Base-by-base conservation (phyloP, 306 rosid species). In the Luffa acutangula region DNA sequence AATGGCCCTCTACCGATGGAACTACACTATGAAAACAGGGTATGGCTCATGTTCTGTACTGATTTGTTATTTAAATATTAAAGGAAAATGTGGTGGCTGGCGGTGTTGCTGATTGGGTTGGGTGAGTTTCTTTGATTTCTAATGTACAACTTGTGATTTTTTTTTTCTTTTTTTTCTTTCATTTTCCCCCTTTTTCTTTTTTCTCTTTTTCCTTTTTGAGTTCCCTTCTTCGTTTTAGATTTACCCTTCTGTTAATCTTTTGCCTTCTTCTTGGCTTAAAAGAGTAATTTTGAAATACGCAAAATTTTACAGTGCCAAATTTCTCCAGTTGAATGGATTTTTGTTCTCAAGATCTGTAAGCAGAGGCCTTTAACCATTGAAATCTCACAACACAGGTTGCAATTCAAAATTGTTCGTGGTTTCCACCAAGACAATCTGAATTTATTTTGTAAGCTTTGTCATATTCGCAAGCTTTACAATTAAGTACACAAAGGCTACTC, bases 61-160 rank as follows among this genome's bases (percentile, higher is more conserved):
- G 52, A 77, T 56, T 76, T 77, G 42, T 56, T 77, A 56, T 46
- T 77, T 77, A 42, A 56, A 77, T 25, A 81, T 56, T 37, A 42
- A 88, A 84, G 80, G 86, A 90, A 81, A 88, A 86, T 90, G 80
- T 88, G 89, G 88, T 89, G 89, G 96, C 85, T 88, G 89, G 88
- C 80, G 20, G 63, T 53, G 51, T 76, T 76, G 66, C 66, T 54
- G 79, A 54, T 54, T 36, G 58, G 77, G 59, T 73, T n/a, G 79
- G 63, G 43, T 76, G 65, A 76, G 79, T 76, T 76, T 75, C 65
- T 75, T 82, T 87, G 87, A 80, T 84, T 85, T 85, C 80, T 82
- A 71, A 70, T 90, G 92, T 86, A 83, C 89, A 81, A 82, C 80
- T 77, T 53, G 78, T 72, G 78, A 12, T 71, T 72, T 46, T 13